Evolutionary conservation across 805 yeast genomes (phyloP).

Genomic region (Tetrapisispora arboricola): DNA sequence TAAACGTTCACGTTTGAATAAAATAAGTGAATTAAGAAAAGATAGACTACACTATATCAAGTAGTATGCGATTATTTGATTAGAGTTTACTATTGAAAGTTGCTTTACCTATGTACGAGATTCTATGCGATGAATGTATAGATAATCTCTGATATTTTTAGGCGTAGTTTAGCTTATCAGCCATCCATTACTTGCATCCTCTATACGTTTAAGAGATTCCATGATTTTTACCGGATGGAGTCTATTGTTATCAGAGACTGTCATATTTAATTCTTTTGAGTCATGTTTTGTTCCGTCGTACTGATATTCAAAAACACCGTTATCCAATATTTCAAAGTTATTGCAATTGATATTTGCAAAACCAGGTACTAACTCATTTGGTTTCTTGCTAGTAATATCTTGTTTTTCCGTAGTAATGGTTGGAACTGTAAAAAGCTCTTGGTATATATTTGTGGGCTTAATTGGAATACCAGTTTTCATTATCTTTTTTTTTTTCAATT

Average conservation of each 20-base stretch:
- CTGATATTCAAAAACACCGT: not conserved
- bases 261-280: not conserved
- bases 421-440: no score
- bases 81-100: no score
- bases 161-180: not conserved
- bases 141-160: not conserved
- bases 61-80: no score
- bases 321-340: no score
- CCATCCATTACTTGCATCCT: conserved; percentile 19
- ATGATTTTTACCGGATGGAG: not conserved
- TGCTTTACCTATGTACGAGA: no score
- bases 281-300: not conserved
- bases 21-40: no score
- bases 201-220: conserved; percentile 13
- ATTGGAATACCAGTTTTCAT: not conserved
- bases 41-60: no score
- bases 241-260: not conserved
- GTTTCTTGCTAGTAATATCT: no score
- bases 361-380: not conserved
- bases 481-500: not conserved
- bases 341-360: not conserved
- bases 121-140: no score
- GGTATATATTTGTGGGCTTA: no score
- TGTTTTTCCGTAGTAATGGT: no score
- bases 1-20: no score